These are phyloP conservation scores for Fimicolochytrium jonesii DNA, from an alignment of 192 early-diverging fungal species.

Conservation along the genomic window DNA sequence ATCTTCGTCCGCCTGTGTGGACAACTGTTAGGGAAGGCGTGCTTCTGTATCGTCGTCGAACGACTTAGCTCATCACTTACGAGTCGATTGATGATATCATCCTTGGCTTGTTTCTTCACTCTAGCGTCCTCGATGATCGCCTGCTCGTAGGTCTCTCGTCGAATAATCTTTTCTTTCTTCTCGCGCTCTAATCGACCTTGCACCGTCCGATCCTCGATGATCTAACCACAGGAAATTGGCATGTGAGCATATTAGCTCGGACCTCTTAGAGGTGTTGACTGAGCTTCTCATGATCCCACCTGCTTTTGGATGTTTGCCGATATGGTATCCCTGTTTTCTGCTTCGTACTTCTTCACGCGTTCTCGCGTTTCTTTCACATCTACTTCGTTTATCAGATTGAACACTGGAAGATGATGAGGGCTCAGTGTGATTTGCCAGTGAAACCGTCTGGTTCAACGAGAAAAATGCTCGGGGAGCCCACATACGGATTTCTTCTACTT, in stretches of 20 bases:
- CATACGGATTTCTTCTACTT: constrained; percentile 79
- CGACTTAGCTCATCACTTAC: constrained; percentile 21
- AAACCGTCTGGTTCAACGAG: too few relatives aligned
- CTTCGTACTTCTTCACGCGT: constrained; percentile 68
- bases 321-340: constrained; percentile 79
- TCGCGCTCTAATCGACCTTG: constrained; percentile 34
- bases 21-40: background rate
- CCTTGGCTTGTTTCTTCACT: constrained; percentile 60
- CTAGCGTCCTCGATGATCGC: constrained; percentile 69
- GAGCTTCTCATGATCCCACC: too few relatives aligned
- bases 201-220: constrained; percentile 40
- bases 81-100: constrained; percentile 71
- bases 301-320: constrained; percentile 62
- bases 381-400: constrained; percentile 83
- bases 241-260: too few relatives aligned
- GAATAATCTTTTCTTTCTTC: constrained; percentile 50
- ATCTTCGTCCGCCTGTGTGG: constrained; percentile 28
- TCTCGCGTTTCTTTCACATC: constrained; percentile 77
- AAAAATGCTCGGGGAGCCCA: too few relatives aligned
- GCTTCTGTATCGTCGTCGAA: background rate
- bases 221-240: too few relatives aligned
- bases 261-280: too few relatives aligned
- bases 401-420: too few relatives aligned
- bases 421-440: too few relatives aligned
- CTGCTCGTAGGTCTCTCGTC: constrained; percentile 66